Evolutionary conservation across 2,329 filamentous ascomycete species (phyloP).

Genomic region (Mycocentrospora acerina): DNA sequence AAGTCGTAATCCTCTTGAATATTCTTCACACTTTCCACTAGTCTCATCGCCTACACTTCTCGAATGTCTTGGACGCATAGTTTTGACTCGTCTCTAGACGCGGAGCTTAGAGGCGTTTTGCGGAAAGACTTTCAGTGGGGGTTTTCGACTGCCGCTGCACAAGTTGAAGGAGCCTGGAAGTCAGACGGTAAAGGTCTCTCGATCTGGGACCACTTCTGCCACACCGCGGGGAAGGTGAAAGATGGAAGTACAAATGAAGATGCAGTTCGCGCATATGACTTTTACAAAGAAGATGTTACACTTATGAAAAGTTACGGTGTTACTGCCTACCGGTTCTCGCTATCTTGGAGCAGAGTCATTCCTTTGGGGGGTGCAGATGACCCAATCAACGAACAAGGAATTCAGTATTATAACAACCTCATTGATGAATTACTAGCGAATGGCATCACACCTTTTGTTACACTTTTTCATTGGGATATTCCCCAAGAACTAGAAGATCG

Average conservation of each 20-base stretch:
- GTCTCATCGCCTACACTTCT: background rate
- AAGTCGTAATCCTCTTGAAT: no score
- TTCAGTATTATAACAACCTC: constrained; percentile 17
- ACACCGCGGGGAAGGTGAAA: constrained; percentile 44
- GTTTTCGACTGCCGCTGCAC: constrained; percentile 47
- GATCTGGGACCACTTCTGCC: constrained; percentile 47
- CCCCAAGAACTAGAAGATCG: constrained; percentile 19
- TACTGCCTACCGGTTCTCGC: constrained; percentile 20
- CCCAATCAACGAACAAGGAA: constrained; percentile 17
- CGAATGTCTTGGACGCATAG: constrained; percentile 11
- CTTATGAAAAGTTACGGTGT: constrained; percentile 21
- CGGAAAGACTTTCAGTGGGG: constrained; percentile 46
- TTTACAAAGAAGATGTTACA: constrained; percentile 49
- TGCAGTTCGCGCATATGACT: constrained; percentile 34
- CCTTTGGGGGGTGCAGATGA: constrained; percentile 18
- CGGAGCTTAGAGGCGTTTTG: constrained; percentile 18
- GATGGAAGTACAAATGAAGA: constrained; percentile 42
- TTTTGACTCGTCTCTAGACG: constrained; percentile 7
- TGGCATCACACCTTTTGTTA: constrained; percentile 20
- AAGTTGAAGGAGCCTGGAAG: constrained; percentile 49
- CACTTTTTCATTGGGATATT: constrained; percentile 23
- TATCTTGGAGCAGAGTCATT: constrained; percentile 21
- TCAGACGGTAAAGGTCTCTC: constrained; percentile 46
- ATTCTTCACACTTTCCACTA: no score
- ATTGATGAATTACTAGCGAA: constrained; percentile 18